Base-by-base conservation (phyloP, 768 basidiomycete species). In the Termitomyces sp. region DNA sequence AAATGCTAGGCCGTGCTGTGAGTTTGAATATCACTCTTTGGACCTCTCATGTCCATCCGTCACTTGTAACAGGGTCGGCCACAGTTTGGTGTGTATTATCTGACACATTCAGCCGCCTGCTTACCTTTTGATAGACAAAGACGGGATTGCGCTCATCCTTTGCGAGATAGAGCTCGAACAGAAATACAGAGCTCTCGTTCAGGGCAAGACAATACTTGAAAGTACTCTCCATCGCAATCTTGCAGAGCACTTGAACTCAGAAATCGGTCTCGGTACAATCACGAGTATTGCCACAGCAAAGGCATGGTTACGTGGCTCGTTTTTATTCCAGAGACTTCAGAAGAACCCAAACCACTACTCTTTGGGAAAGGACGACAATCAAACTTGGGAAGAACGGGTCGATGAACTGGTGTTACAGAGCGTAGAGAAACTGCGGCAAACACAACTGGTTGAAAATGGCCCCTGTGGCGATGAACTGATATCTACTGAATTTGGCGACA, bases 1-100 rank as follows among this genome's bases (percentile, higher is more conserved):
- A 97, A 70, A 98, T 98, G 96, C 82, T 98, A 56, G 97, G 96
- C 7, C 83, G 97, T 46, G 94, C 94, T 42, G 91, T 91, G 67
- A 68, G 85, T 55, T 27, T 28, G 11, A n/a, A 28, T 39, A 44
- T 42, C 32, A 39, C 9, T 41, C 41, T 32, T 19, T 25, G 3
- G 21, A 45, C 14, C 6, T 23, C 14, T 52, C 28, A 34, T 39
- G 27, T 3, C 27, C 44, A 54, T 48, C 58, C 28, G 10, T 35
- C 27, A 25, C 39, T 56, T 19, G 43, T 46, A 16, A n/a, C 55
- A 92, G 85, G 94, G 94, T 9, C 80, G 94, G 34, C 94, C 94
- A 27, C 94, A 98, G 69, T 96, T 91, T 66, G 93, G 93, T 86
- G 66, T 44, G 67, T 59, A 8, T 32, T 34, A 40, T 19, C 34